Percentiles rank a stretch among this genome's conserved stretches.
phyloP scores from a whole-genome alignment of 768 basidiomycete species.

The Trametes sanguinea region DNA sequence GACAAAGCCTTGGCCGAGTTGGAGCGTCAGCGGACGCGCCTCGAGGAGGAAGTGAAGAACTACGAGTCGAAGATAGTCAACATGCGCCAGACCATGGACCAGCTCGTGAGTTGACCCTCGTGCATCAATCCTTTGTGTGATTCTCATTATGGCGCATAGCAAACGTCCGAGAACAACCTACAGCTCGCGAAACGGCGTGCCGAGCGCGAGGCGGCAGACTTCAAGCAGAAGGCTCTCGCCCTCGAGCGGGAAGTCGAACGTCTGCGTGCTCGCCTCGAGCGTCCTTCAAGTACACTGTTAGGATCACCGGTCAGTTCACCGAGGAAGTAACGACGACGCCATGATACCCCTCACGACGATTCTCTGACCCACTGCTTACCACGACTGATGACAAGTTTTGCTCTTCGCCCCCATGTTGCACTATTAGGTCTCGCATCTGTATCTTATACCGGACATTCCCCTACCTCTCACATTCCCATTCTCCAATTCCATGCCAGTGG shows the following conservation, averaged over 20 bases:
- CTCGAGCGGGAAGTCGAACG: conserved; percentile 71
- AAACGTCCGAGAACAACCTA: conserved; percentile 68
- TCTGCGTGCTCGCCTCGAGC: conserved; percentile 61
- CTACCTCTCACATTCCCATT: neutral
- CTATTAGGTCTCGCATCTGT: conserved; percentile 23
- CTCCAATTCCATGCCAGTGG: neutral
- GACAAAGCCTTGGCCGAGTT: conserved; percentile 61
- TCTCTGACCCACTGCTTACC: conserved; percentile 9
- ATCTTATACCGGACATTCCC: conserved; percentile 19
- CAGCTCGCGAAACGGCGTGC: conserved; percentile 73
- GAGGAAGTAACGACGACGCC: conserved; percentile 28
- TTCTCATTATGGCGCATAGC: conserved; percentile 41
- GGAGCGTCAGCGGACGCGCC: conserved; percentile 58
- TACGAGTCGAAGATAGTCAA: conserved; percentile 59
- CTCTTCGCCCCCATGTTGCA: conserved; percentile 19
- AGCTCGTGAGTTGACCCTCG: conserved; percentile 48
- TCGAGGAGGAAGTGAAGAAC: conserved; percentile 66
- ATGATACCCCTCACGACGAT: conserved; percentile 6
- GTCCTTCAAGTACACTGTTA: conserved; percentile 47
- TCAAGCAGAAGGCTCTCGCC: conserved; percentile 68
- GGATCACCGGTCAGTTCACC: conserved; percentile 40
- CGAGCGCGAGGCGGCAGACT: conserved; percentile 75
- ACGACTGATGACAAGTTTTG: conserved; percentile 12
- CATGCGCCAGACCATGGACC: conserved; percentile 62
- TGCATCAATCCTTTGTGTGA: neutral